Evolutionary conservation across 2,329 filamentous ascomycete genomes (phyloP).

Genomic region (Neurospora sp.): DNA sequence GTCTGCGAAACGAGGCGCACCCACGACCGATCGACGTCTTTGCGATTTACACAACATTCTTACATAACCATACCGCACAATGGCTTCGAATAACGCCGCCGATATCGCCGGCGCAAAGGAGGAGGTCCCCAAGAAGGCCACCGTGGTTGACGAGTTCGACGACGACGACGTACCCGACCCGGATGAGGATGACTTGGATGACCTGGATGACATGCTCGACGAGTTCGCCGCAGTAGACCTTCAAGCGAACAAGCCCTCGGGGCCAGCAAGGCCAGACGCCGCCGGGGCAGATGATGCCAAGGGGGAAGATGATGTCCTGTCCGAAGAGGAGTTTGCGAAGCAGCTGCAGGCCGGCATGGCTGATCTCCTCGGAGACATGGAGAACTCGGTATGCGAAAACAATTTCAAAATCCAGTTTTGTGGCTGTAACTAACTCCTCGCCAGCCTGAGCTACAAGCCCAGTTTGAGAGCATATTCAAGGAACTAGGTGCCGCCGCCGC

Average conservation of each 20-base stretch:
- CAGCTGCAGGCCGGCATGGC: conserved; percentile 89
- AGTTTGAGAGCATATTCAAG: conserved; percentile 71
- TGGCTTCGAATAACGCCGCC: conserved; percentile 5
- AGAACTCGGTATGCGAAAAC: conserved; percentile 39
- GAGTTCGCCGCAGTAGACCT: conserved; percentile 67
- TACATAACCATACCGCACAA: background rate
- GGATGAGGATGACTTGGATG: conserved; percentile 85
- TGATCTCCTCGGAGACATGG: conserved; percentile 63
- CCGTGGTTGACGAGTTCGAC: conserved; percentile 16
- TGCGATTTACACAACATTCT: background rate
- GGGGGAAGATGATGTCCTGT: conserved; percentile 32
- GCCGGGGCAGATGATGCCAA: conserved; percentile 16
- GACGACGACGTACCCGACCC: conserved; percentile 62
- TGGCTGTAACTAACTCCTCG: background rate
- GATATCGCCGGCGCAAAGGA: conserved; percentile 13
- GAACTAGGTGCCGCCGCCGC: conserved; percentile 50
- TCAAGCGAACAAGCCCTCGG: conserved; percentile 32
- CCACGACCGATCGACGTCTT: background rate
- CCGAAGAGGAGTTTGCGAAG: conserved; percentile 72
- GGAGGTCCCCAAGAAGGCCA: conserved; percentile 15
- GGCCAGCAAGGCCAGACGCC: conserved; percentile 15
- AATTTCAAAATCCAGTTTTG: background rate
- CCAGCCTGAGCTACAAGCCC: conserved; percentile 62
- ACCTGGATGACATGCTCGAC: conserved; percentile 89
- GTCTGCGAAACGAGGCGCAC: background rate